Base-by-base conservation (phyloP, 495 filamentous ascomycete genomes). In the Penicillium paradoxum region DNA sequence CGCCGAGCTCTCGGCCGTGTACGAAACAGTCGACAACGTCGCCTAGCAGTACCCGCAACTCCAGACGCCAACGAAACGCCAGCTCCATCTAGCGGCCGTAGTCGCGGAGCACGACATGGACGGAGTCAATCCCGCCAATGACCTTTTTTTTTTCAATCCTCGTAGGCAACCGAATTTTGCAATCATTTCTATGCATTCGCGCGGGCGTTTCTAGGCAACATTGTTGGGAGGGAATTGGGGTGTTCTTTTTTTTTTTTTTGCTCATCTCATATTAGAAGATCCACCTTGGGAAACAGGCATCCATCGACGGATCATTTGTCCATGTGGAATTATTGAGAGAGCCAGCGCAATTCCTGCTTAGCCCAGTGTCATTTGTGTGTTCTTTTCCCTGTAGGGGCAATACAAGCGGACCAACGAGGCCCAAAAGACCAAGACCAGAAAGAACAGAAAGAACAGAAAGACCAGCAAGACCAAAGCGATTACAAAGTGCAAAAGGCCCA, bases 1-100 rank as follows among this genome's bases (percentile, higher is more conserved):
- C 62, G 64, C 4, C 63, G 69, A 11, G 70, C 73, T 0, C 53
- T 77, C 30, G 60, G 60, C 22, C 71, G 63, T 9, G 68, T 73
- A 11, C 68, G 69, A 15, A 64, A 64, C 3, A 62, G 57, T 9
- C 66, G 64, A 27, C 54, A 55, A 24, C 57, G 58, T 41, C 66
- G 58, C 36, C 51, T 40, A 15, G 45, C 53, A 17, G 56, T 21
- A 29, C 59, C 60, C 1, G 40, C 40, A 9, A 65, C 59, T 19
- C 53, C 62, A 2, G 63, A 66, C 6, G 34, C 45, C 9, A 42
- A 45, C 9, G 65, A 68, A 13, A 64, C 60, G 6, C 62, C 64
- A 5, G 60, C 42, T 10, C 40, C 53, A 21, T 48, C 50, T 4
- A 42, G 30, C 13, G 45, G 51, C 18, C 64, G 62, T 5, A 63